Evolutionary conservation across 78 protist species (phyloP), one percentile per base, ranked within the genome.

Genomic region (Dictyostelium capitatum): DNA sequence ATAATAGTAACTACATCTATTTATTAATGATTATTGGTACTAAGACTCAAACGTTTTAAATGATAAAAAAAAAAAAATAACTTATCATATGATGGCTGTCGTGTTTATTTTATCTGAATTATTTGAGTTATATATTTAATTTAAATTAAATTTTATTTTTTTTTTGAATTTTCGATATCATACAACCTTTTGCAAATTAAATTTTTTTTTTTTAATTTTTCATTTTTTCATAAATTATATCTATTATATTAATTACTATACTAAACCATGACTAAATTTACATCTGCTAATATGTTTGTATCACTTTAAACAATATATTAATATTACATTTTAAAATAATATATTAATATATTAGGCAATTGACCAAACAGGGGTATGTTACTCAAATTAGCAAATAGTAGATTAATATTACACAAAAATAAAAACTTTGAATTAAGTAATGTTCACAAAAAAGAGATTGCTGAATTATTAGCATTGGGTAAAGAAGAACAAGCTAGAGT

Each of bases 401-500:
- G 95, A 80, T 59, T 90, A 23, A 43, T 90, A 47, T 57, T 90
- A 30, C 89, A 90, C 47, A 90, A 90, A 50, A 80, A 90, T 72
- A 90, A 90, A 25, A 90, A 57, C 32, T 20, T 72, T 23, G 95
- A 80, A 50, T 80, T 50, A 30, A 62, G 85, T 48, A 90, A 72
- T 74, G 43, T 70, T 54, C 95, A 90, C n/a, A 90, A 81, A 41
- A 53, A 75, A 54, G 95, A 92, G 85, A 79, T 92, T 81, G 95
- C 95, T 11, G 95, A 92, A n/a, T 41, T 92, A 43, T 67, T 92
- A 12, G 25, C 83, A 59, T 46, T 83, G 50, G 95, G 95, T 37
- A 92, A 92, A 79, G 95, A 92, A 47, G 95, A 92, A 19, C 90
- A 92, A 53, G 95, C 95, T n/a, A 59, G 95, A 50, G 90, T 92